Evolutionary conservation across 139 green algal genomes (phyloP), one percentile per base, ranked within the genome.

Genomic region (Tetradesmus lagerheimii): DNA sequence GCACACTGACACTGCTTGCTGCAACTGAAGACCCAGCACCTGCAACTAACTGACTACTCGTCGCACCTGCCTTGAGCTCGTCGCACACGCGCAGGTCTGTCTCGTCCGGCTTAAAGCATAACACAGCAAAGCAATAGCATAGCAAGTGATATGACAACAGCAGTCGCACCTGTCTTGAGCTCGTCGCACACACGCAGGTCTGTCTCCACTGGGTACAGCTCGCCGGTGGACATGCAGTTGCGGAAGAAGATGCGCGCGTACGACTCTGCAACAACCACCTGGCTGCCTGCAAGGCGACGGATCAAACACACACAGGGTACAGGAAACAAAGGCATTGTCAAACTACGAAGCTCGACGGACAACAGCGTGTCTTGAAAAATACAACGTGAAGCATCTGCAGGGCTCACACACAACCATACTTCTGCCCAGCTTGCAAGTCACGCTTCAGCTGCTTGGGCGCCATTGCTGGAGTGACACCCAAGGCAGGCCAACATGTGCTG

Each of bases 241-340:
- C 97, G 92, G 94, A 99, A 99, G 93, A 99, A 99, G 91, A 99
- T 99, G 84, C 97, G 96, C 0, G 97, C 97, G 92, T 99, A 99
- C 4, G 96, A 98, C 93, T 99, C 90, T 1, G 97, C 95, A 34
- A 99, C 95, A 31, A 98, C 96, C 15, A 96, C 96, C 71, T 92
- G 53, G 23, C 85, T 78, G 88, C 97, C 97, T 93, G 92, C 91
- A 74, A 93, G 5, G 45, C 78, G 53, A 27, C 35, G n/a, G 23
- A 16, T 62, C 5, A 2, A 83, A 38, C 37, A 66, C 41, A 20
- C 47, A 20, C 12, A 62, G 1, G 8, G 18, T 2, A 9, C 20
- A 27, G 27, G 31, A 16, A 4, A 27, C 9, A 37, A 27, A 37
- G 31, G 31, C 31, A 80, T 11, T 47, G 20, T n/a, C n/a, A n/a